Evolutionary conservation across 139 green algal genomes (phyloP).

Genomic region (Nannochloris sp.): DNA sequence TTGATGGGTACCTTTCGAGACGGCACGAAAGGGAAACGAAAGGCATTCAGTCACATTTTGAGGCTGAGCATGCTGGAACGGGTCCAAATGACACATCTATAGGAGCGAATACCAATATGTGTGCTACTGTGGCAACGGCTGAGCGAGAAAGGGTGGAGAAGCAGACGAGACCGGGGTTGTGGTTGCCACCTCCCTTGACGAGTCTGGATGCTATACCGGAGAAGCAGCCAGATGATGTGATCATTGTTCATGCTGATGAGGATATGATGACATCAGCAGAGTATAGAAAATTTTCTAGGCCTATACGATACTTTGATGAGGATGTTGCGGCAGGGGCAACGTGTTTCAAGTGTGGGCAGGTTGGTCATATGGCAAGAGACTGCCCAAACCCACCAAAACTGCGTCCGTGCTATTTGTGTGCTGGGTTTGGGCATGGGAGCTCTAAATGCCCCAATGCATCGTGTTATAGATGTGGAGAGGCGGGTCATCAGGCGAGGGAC

Average conservation of each 20-base stretch:
- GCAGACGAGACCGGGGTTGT: too few species aligned
- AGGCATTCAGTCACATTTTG: too few species aligned
- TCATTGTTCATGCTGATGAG: background rate
- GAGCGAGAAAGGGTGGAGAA: too few species aligned
- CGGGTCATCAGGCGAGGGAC: slow-evolving; percentile 44
- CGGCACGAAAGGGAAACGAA: background rate
- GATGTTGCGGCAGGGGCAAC: slow-evolving; percentile 36
- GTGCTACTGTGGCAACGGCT: too few species aligned
- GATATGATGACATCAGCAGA: background rate
- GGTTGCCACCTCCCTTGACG: too few species aligned
- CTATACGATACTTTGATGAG: slow-evolving; percentile 40
- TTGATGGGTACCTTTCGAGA: background rate
- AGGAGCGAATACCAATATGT: too few species aligned
- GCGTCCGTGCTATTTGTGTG: slow-evolving; percentile 60
- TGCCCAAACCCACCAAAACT: slow-evolving; percentile 28
- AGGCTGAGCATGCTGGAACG: too few species aligned
- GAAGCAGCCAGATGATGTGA: too few species aligned
- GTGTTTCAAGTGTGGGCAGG: slow-evolving; percentile 46
- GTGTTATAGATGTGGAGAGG: slow-evolving; percentile 46
- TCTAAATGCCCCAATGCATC: slow-evolving; percentile 49
- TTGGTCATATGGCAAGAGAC: slow-evolving; percentile 39
- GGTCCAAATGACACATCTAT: too few species aligned
- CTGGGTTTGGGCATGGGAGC: slow-evolving; percentile 43
- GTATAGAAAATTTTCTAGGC: background rate
- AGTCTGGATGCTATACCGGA: too few species aligned